Evolutionary conservation across 2,329 filamentous ascomycete species (phyloP).

Genomic region (Drechslerella dactyloides): DNA sequence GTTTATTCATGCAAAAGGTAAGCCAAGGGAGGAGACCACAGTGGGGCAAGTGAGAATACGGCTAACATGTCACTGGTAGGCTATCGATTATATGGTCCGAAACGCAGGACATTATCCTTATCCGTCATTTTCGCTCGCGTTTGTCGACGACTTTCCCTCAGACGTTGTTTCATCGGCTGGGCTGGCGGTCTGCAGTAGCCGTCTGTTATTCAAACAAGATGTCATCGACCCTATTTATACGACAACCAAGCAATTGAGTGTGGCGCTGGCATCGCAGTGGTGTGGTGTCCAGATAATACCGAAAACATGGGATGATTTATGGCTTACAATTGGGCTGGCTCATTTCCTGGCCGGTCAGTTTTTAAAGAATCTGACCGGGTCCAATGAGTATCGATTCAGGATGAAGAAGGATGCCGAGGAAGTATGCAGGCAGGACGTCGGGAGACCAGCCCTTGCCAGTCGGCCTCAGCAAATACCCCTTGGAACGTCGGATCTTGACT

Average conservation of each 20-base stretch:
- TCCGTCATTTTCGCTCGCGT: constrained; percentile 88
- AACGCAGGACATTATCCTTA: constrained; percentile 91
- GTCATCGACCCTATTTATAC: constrained; percentile 85
- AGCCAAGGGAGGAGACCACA: background rate
- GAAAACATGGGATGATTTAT: constrained; percentile 78
- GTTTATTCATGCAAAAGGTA: constrained; percentile 74
- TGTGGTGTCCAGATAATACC: constrained; percentile 91
- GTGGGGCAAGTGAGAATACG: background rate
- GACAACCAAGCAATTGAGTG: constrained; percentile 78
- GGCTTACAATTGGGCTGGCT: constrained; percentile 87
- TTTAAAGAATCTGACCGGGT: constrained; percentile 86
- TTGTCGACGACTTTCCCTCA: constrained; percentile 83
- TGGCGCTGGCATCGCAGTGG: constrained; percentile 89
- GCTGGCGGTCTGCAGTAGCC: constrained; percentile 83
- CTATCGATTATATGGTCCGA: constrained; percentile 88
- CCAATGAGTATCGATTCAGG: constrained; percentile 90
- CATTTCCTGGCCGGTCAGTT: constrained; percentile 96
- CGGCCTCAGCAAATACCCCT: constrained; percentile 70
- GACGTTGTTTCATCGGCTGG: constrained; percentile 80
- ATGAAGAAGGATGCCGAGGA: constrained; percentile 84
- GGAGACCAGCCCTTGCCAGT: constrained; percentile 58
- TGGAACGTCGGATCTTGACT: constrained; percentile 84
- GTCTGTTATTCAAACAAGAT: constrained; percentile 81
- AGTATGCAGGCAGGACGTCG: constrained; percentile 81
- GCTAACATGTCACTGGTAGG: no score